Base-by-base conservation (phyloP, 179 eudicot genomes). In the Drosera spatulata region DNA sequence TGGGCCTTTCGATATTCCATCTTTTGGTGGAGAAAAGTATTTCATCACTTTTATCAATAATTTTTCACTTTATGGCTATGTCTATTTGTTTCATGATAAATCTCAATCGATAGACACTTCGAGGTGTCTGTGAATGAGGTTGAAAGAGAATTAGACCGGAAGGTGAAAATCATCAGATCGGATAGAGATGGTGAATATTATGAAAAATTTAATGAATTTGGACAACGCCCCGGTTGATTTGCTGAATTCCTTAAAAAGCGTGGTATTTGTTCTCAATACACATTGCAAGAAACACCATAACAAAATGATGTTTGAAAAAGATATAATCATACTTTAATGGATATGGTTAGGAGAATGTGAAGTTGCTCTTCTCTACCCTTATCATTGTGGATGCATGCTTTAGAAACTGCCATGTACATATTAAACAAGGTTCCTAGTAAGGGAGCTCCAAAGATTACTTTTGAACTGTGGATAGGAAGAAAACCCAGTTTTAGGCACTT, bases 401-500 rank as follows among this genome's bases (percentile, higher is more conserved):
- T n/a, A n/a, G n/a, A 53, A n/a, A 53, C 56, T 4, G 56, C 9
- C 14, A 38, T 13, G 4, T 53, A 53, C 39, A 5, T 53, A 5
- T 53, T 53, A 13, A 53, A 50, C 11, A 53, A 2, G 11, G 56
- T 53, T 11, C 33, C 61, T 40, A 58, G 37, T 58, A 58, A 42
- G 37, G 39, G 7, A 42, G 50, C 12, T 58, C 15, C 15, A 10
- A 44, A 58, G 10, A 43, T 50, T 4, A 33, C 61, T 42, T 41
- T 10, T 58, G 61, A 58, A 44, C 38, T 58, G 4, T 58, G 61
- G 50, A 58, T 6, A 3, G 38, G 39, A 9, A 58, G 49, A 39
- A 58, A 58, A 33, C 61, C 12, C 42, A 50, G 13, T 42, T n/a
- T 58, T 42, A 43, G 50, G 50, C 61, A 58, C 39, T 12, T 58